Evolutionary conservation across 768 basidiomycete species (phyloP).

Genomic region (Tephrocybe sp.): DNA sequence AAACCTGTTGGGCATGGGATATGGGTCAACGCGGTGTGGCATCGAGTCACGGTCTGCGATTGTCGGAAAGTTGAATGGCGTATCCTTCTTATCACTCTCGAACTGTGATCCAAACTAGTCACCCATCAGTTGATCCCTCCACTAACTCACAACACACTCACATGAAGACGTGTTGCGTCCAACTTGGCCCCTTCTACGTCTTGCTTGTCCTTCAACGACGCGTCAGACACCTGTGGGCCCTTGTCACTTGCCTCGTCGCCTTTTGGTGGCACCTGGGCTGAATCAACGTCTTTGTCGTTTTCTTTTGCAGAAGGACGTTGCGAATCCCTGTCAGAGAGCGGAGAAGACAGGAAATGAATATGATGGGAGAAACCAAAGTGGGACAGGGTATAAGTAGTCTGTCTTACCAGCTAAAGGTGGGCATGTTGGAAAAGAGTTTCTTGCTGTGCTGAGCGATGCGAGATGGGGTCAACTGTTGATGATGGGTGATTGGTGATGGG

Average conservation of each 20-base stretch:
- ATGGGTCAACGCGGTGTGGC: constrained; percentile 47
- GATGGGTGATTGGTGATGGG: too few species aligned
- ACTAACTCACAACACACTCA: constrained; percentile 27
- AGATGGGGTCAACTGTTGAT: constrained; percentile 1
- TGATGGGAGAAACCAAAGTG: constrained; percentile 21
- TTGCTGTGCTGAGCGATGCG: constrained; percentile 21
- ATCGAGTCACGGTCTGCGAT: constrained; percentile 28
- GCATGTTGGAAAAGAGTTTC: constrained; percentile 11
- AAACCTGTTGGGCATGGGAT: constrained; percentile 28
- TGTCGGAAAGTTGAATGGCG: constrained; percentile 12
- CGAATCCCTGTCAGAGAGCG: constrained; percentile 21
- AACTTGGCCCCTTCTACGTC: constrained; percentile 9
- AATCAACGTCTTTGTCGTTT: constrained; percentile 4
- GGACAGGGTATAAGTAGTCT: not conserved
- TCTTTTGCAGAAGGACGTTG: constrained; percentile 10
- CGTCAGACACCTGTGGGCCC: not conserved
- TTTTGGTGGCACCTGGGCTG: constrained; percentile 8
- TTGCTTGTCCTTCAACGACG: constrained; percentile 6
- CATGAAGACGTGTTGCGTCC: constrained; percentile 23
- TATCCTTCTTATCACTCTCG: constrained; percentile 18
- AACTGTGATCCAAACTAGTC: constrained; percentile 30
- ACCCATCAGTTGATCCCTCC: constrained; percentile 28
- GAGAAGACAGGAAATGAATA: constrained; percentile 25
- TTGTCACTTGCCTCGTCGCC: constrained; percentile 3
- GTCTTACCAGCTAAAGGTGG: constrained; percentile 28